These are phyloP conservation scores for Gossypium thurberi DNA, from an alignment of 345 rosid species.

Conservation along the genomic window DNA sequence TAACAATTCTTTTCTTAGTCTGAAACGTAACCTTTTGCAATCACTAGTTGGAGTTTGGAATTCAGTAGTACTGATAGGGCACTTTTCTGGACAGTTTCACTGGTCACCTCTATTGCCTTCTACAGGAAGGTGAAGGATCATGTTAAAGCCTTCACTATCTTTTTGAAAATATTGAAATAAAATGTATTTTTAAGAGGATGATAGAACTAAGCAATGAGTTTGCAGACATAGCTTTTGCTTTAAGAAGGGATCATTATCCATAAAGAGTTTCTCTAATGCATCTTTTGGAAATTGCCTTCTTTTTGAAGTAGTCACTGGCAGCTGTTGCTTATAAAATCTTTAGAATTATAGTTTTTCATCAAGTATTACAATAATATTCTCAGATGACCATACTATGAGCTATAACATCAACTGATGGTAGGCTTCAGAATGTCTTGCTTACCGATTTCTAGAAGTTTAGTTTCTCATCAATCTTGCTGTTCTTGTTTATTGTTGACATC, in stretches of 20 bases:
- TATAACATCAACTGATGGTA: background rate
- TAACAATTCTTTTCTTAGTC: background rate
- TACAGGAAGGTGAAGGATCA: background rate
- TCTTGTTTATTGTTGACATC: background rate
- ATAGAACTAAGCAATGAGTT: background rate
- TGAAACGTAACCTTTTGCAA: background rate
- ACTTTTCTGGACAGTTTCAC: no score
- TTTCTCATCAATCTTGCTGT: background rate
- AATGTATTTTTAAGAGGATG: background rate
- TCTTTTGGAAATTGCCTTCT: background rate
- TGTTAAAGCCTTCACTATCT: background rate
- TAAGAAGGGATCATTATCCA: background rate
- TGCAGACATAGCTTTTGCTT: background rate
- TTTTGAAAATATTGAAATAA: background rate
- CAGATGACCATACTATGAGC: background rate
- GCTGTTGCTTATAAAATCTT: background rate
- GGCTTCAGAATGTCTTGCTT: background rate
- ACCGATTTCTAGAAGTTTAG: background rate
- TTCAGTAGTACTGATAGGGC: background rate
- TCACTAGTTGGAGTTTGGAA: background rate
- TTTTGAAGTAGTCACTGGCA: background rate
- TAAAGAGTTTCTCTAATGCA: background rate
- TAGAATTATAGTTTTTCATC: background rate
- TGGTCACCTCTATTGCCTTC: background rate
- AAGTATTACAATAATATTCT: background rate